Evolutionary conservation across 139 green algal species (phyloP), one percentile per base, ranked within the genome.

Genomic region (Chara braunii): DNA sequence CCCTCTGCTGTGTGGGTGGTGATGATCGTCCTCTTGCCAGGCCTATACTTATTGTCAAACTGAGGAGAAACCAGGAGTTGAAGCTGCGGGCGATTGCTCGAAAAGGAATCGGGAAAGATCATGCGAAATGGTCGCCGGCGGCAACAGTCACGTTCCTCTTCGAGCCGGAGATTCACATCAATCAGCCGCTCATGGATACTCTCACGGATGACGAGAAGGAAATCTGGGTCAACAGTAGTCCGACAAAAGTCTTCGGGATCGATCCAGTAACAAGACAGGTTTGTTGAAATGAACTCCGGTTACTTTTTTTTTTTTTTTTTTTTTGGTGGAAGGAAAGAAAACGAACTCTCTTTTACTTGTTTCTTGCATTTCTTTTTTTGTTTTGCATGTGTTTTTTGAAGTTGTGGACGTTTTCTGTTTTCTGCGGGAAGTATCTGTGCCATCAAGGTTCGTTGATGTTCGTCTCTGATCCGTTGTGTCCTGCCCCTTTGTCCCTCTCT

Each of bases 91-190:
- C 68, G 28, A 43, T 81, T 22, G 78, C 78, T 2, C 59, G 79
- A 34, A 85, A 83, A 56, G 76, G 76, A 42, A 70, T 95, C 12
- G 93, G 89, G 26, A 98, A 97, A 70, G 93, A 99, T 77, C 93
- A 99, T 64, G 92, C 92, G 18, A 99, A 99, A 79, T 99, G 89
- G 87, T 88, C 87, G 14, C 93, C 93, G 2, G 88, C 93, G 22
- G 88, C 90, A 4, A 97, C 91, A 18, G 89, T 81, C 3, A 70
- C 78, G 6, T 94, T 87, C 70, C 80, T 82, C 53, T 82, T 81
- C 61, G 26, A 90, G 67, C 85, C 91, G 1, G 81, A 91, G 24
- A 96, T 96, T 54, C 76, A 43, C 34, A 87, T 96, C 51, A 90
- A 94, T 68, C 68, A 85, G 1, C 42, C 56, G 2, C 52, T 90